Base-by-base conservation (phyloP, 495 filamentous ascomycete species). In the Neurospora pannonica region DNA sequence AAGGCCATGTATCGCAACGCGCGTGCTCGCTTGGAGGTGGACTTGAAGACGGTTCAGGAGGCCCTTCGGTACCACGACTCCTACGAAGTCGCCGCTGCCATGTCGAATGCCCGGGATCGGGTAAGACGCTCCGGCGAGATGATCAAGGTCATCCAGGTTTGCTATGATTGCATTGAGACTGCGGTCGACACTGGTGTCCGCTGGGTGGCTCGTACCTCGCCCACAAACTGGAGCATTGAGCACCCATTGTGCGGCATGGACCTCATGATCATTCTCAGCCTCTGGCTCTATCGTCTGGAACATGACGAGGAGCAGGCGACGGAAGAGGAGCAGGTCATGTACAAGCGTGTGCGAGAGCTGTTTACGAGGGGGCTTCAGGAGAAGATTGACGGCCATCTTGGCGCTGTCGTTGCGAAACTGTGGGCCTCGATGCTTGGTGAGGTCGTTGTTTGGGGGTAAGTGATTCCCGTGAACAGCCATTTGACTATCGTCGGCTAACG, bases 381-480 rank as follows among this genome's bases (percentile, higher is more conserved):
- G 73, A 83, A 89, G 31, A 93, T 92, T 84, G 90, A 89, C 72
- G 84, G 89, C 38, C 83, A 85, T 71, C 88, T 99, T 75, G 97
- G 95, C 83, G 93, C 94, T 39, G 94, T 93, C 70, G 95, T 99
- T 42, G 95, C 96, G 78, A 90, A 92, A 80, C 89, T 98, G 73
- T 99, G 96, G 96, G 96, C 97, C 81, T 94, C 93, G 75, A 98
- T 98, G 91, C 89, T 99, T 77, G 95, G 98, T 82, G 97, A 97
- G 82, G 96, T 98, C 75, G 95, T 98, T 77, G 96, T 99, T 73
- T 99, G 96, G 96, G 96, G 96, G 87, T 89, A 86, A 86, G 88
- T 88, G 46, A 70, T 72, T 72, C 74, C 62, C 62, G 70, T 72
- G 72, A 69, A 40, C 43, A 37, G 70, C 7, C 46, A 19, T 40